These are phyloP conservation scores for Auxenochlorella pyrenoidosa DNA, from an alignment of 139 green algal species.

Conservation along the genomic window DNA sequence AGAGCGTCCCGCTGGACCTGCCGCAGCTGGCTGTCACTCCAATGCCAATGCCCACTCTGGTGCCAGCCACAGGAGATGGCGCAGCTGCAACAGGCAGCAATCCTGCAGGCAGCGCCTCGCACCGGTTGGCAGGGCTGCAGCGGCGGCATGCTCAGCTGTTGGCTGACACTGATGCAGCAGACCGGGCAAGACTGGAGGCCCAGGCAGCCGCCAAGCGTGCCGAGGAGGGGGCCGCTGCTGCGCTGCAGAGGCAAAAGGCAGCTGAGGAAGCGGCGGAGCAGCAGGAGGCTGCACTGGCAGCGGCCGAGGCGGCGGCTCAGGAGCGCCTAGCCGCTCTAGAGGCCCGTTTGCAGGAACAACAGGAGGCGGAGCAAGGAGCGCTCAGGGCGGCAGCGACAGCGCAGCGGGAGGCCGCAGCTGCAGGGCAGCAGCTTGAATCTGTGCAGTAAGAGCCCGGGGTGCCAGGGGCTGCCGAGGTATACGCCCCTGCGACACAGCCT, in stretches of 20 bases:
- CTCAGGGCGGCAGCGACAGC: not conserved
- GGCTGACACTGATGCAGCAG: conserved; percentile 24
- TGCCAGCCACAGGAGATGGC: not conserved
- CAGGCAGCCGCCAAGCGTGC: not conserved
- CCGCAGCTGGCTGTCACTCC: not conserved
- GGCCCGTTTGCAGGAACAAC: not conserved
- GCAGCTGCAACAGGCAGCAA: not conserved
- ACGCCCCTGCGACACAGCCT: too few relatives aligned
- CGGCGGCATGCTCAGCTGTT: conserved; percentile 39
- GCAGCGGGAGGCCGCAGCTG: not conserved
- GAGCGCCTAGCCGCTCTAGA: not conserved
- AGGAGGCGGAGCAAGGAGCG: not conserved
- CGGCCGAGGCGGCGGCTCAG: not conserved
- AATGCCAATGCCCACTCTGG: not conserved
- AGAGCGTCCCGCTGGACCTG: not conserved
- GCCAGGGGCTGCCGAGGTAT: too few relatives aligned
- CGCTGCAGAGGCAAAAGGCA: not conserved
- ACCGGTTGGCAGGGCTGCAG: conserved; percentile 28
- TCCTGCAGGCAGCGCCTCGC: not conserved
- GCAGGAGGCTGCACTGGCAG: not conserved
- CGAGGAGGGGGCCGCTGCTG: not conserved
- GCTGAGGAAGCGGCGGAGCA: not conserved
- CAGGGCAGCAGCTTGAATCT: not conserved
- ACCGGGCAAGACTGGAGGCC: not conserved
- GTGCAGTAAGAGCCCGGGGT: not conserved